Base-by-base conservation (phyloP, 768 basidiomycete species). In the Lactarius deliciosus region DNA sequence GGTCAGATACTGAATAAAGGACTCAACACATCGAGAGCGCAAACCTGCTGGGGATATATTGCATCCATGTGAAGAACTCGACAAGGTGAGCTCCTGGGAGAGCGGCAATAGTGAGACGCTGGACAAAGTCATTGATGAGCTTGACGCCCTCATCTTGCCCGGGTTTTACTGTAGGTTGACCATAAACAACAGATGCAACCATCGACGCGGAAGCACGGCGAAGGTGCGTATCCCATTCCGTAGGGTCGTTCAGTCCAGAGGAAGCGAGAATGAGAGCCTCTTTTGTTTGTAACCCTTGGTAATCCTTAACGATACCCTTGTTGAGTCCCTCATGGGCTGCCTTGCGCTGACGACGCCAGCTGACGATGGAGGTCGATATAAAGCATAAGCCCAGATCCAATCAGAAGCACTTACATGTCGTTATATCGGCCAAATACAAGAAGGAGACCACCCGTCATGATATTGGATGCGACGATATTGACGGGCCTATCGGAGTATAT, bases 261-360 rank as follows among this genome's bases (percentile, higher is more conserved):
- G 76, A 64, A 11, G 73, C 71, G 53, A 78, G 72, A 22, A 75
- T 64, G n/a, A 73, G 68, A 40, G 78, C 74, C 69, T 79, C 78
- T 28, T 62, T 69, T 25, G 69, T 60, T 61, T 78, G 78, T 32
- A 73, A 43, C 13, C 71, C 68, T 13, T 74, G 50, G 64, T 72
- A 78, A 36, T 69, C 62, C 32, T 62, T 68, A 5, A 72, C 71
- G 5, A 66, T 64, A 18, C 72, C 64, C 54, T 72, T 72, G 60
- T 73, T 73, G 36, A 79, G 74, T 7, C 76, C 75, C 53, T 78
- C 77, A 64, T 78, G 75, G 3, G 74, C 74, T 1, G 77, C 75
- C 20, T 76, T 73, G 22, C 77, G 74, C 75, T 77, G 75, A 16
- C 75, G 69, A 32, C 76, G 73, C 77, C 77, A 79, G 32, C 77